Evolutionary conservation across 78 protist species (phyloP).

Genomic region (Polysphondylium violaceum): DNA sequence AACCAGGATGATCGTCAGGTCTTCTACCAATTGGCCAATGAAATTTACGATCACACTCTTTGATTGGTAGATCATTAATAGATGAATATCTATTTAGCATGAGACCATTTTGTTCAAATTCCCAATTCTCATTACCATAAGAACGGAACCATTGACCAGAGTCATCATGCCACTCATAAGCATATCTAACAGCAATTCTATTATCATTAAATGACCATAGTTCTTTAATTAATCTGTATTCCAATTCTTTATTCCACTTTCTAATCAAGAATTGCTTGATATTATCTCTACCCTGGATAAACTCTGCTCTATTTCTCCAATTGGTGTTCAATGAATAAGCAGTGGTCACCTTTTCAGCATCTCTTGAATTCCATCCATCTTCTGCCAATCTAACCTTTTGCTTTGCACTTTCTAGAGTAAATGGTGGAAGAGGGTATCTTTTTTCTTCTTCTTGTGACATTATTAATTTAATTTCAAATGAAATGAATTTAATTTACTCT

Average conservation of each 20-base stretch:
- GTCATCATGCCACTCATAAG: constrained; percentile 76
- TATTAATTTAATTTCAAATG: too few relatives aligned
- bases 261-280: constrained; percentile 53
- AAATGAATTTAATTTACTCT: too few relatives aligned
- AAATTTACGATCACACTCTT: constrained; percentile 24
- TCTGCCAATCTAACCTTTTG: constrained; percentile 83
- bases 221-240: constrained; percentile 82
- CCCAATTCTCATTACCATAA: constrained; percentile 89
- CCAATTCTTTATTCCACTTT: constrained; percentile 75
- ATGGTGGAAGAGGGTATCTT: constrained; percentile 84
- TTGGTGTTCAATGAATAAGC: constrained; percentile 77
- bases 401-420: constrained; percentile 43
- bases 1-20: constrained; percentile 29
- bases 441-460: not conserved
- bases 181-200: constrained; percentile 83
- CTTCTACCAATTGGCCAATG: constrained; percentile 53
- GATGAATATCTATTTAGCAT: constrained; percentile 73
- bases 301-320: constrained; percentile 82
- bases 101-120: constrained; percentile 47
- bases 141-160: constrained; percentile 49
- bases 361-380: constrained; percentile 87
- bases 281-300: constrained; percentile 60
- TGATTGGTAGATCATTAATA: constrained; percentile 72
- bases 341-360: constrained; percentile 15
- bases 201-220: constrained; percentile 62